Evolutionary conservation across 306 rosid species (phyloP).

Genomic region (Amphicarpaea edgeworthii): DNA sequence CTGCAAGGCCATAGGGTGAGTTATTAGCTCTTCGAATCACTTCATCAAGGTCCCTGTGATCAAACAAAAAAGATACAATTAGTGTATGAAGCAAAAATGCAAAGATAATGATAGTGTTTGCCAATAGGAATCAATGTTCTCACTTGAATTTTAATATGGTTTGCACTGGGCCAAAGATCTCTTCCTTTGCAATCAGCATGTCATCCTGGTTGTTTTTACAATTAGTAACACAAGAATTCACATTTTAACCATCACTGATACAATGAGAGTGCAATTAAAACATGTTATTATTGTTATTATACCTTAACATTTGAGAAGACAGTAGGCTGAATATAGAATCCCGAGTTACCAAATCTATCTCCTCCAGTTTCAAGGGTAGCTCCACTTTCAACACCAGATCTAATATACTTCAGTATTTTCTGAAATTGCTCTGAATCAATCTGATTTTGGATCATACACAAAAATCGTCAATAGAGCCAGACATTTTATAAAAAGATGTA

Average conservation of each 20-base stretch:
- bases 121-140: slow-evolving; percentile 42
- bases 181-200: slow-evolving; percentile 78
- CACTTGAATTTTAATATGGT: slow-evolving; percentile 75
- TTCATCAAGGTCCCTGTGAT: slow-evolving; percentile 63
- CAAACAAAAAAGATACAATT: neutral
- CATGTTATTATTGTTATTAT: neutral
- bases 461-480: slow-evolving; percentile 7
- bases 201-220: slow-evolving; percentile 59
- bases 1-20: slow-evolving; percentile 76
- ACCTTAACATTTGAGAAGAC: slow-evolving; percentile 81
- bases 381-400: slow-evolving; percentile 69
- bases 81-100: neutral
- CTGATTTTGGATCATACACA: slow-evolving; percentile 46
- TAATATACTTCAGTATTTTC: slow-evolving; percentile 72
- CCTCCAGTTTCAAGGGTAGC: slow-evolving; percentile 82
- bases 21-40: slow-evolving; percentile 72
- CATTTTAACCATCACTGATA: neutral
- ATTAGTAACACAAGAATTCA: slow-evolving; percentile 11
- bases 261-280: slow-evolving; percentile 10
- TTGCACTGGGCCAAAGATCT: slow-evolving; percentile 89
- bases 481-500: neutral
- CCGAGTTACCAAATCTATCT: slow-evolving; percentile 64
- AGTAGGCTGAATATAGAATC: slow-evolving; percentile 76
- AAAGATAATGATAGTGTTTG: neutral
- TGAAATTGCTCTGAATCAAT: slow-evolving; percentile 72